Evolutionary conservation across 148 eudicot genomes (phyloP), one percentile per base, ranked within the genome.

Genomic region (Suaeda aralocaspica): DNA sequence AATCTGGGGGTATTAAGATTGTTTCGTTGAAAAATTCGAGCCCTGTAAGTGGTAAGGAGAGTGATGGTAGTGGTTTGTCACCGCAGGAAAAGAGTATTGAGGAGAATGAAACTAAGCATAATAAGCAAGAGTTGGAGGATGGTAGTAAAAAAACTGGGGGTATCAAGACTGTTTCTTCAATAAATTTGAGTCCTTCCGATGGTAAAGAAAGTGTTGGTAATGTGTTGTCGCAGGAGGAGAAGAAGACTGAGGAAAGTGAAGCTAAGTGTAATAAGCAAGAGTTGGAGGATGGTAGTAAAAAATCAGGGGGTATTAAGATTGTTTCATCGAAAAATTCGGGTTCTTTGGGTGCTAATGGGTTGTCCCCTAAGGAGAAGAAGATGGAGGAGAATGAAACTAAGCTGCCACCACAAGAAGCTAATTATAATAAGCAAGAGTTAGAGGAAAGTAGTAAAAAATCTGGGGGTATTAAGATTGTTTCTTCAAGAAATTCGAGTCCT

Each of bases 91-190:
- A 75, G 76, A n/a, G n/a, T n/a, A n/a, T n/a, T n/a, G n/a, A n/a
- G n/a, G n/a, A n/a, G n/a, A n/a, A n/a, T n/a, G n/a, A n/a, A n/a
- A n/a, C n/a, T n/a, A n/a, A n/a, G n/a, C n/a, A 46, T 46, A 46
- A 46, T 46, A 46, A n/a, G n/a, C n/a, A n/a, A n/a, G n/a, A n/a
- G n/a, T n/a, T 69, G 73, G 89, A 90, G 79, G 92, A 88, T 36
- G 88, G 76, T 72, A 51, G 71, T 36, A 68, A 51, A 61, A 68
- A 46, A 46, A 13, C 50, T 24, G 61, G 56, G 65, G 62, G 56
- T 5, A 61, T 59, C 24, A 64, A 63, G 74, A 61, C 42, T 6
- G 63, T 74, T 2, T 60, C 72, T 0, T 51, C 44, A 33, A 74
- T 59, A 39, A 50, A 53, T 33, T 66, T 34, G 22, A 51, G 64